Percentiles rank a stretch among this genome's conserved stretches.
Evolutionary conservation across 805 yeast species (phyloP).

Genomic region (Hanseniaspora jakobsenii): DNA sequence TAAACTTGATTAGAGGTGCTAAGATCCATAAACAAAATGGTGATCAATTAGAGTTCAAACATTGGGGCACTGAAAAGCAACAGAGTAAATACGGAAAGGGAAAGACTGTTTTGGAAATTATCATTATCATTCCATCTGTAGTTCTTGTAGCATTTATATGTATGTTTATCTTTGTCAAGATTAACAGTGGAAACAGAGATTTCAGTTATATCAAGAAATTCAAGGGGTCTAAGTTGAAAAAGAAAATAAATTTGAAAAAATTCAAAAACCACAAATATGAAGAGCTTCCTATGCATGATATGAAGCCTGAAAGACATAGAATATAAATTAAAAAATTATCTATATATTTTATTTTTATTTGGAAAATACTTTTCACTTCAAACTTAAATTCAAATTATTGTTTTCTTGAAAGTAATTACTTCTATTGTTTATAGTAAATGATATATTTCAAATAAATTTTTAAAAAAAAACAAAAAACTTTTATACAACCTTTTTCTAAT

Average conservation of each 20-base stretch:
- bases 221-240: slow-evolving; percentile 29
- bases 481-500: not conserved
- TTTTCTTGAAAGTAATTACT: too few species aligned
- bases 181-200: slow-evolving; percentile 47
- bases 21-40: slow-evolving; percentile 34
- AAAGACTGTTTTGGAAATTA: slow-evolving; percentile 45
- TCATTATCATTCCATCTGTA: slow-evolving; percentile 55
- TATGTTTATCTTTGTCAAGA: slow-evolving; percentile 52
- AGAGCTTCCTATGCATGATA: slow-evolving; percentile 32
- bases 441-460: not conserved
- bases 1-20: slow-evolving; percentile 32
- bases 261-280: slow-evolving; percentile 32
- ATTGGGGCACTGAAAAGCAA: slow-evolving; percentile 35
- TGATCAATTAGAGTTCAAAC: slow-evolving; percentile 33
- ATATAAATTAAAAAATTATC: not conserved
- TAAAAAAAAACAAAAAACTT: not conserved
- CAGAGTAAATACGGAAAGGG: slow-evolving; percentile 13
- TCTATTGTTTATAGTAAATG: too few species aligned
- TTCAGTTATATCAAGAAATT: slow-evolving; percentile 33
- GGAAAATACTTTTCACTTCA: too few species aligned
- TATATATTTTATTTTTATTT: not conserved
- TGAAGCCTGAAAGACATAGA: slow-evolving; percentile 15
- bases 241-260: slow-evolving; percentile 27
- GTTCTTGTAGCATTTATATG: slow-evolving; percentile 47
- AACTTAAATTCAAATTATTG: too few species aligned